Percentiles rank a stretch among this genome's conserved stretches.
Conservation (phyloP, 352 stramenopile species). For the Peronospora farinosa region DNA sequence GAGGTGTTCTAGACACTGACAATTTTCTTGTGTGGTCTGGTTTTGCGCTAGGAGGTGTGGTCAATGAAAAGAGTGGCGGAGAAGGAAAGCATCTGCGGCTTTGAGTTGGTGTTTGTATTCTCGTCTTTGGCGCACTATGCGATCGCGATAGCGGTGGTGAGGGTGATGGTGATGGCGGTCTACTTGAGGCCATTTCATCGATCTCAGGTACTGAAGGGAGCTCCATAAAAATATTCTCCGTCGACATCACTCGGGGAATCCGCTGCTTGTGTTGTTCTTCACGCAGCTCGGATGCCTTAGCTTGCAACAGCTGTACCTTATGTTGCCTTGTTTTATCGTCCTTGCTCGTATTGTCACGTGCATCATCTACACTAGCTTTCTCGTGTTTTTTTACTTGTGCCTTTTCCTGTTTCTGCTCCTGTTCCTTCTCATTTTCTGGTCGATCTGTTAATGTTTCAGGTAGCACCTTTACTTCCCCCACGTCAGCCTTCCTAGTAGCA, state of each 20-base stretch:
- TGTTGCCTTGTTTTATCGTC: conserved; percentile 13
- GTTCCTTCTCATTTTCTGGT: conserved; percentile 29
- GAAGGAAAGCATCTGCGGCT: conserved; percentile 15
- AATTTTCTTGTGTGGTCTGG: conserved; percentile 17
- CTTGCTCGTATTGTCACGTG: conserved; percentile 7
- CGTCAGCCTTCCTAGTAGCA: conserved; percentile 1
- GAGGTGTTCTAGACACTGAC: conserved; percentile 12
- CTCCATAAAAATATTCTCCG: conserved; percentile 39
- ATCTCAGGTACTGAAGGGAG: conserved; percentile 42
- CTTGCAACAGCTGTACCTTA: conserved; percentile 17
- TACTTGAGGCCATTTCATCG: conserved; percentile 39
- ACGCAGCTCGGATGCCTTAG: conserved; percentile 10
- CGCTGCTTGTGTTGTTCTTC: conserved; percentile 27
- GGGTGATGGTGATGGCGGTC: conserved; percentile 18
- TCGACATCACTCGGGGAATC: conserved; percentile 10
- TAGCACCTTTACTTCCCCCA: conserved; percentile 9
- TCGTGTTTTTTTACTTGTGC: conserved; percentile 2
- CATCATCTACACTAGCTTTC: conserved; percentile 4
- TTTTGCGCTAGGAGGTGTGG: conserved; percentile 21
- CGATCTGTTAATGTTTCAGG: conserved; percentile 9
- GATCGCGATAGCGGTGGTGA: conserved; percentile 25
- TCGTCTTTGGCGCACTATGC: conserved; percentile 19
- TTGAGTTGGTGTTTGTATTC: conserved; percentile 8
- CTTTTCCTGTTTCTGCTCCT: conserved; percentile 25
- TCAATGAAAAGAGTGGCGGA: conserved; percentile 23